A percentile compares a stretch with the other conserved stretches of the same genome.
phyloP scores from a whole-genome alignment of 2,329 filamentous ascomycete species.

The Domatiomyces globalis region DNA sequence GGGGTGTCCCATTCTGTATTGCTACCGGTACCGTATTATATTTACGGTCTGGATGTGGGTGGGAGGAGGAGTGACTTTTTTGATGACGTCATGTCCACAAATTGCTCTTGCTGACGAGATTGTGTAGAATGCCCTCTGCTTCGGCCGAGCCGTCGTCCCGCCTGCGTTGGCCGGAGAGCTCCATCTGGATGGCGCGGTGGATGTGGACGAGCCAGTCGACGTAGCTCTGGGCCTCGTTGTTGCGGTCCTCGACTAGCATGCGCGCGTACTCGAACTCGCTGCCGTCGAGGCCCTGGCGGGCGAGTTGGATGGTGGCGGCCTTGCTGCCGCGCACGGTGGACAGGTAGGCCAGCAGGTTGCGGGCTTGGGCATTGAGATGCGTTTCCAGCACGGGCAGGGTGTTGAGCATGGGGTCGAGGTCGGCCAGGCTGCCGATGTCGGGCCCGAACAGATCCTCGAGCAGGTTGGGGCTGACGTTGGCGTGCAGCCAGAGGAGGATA shows the following conservation, averaged over 20 bases:
- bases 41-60: no score
- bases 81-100: conserved; percentile 26
- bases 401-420: conserved; percentile 67
- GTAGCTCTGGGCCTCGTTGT: conserved; percentile 95
- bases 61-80: no score
- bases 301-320: conserved; percentile 75
- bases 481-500: conserved; percentile 82
- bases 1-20: no score
- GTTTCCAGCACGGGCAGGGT: conserved; percentile 74
- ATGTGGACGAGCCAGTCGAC: conserved; percentile 97
- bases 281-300: conserved; percentile 81
- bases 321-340: conserved; percentile 70
- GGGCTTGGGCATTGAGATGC: conserved; percentile 83
- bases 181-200: conserved; percentile 82
- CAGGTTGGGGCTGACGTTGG: conserved; percentile 82
- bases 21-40: no score
- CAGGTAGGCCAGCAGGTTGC: conserved; percentile 83
- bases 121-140: conserved; percentile 30
- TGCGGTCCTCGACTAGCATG: conserved; percentile 80
- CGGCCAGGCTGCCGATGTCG: conserved; percentile 54
- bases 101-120: conserved; percentile 31
- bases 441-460: conserved; percentile 80
- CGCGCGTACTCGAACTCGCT: conserved; percentile 94
- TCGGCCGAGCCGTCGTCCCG: conserved; percentile 27
- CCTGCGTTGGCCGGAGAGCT: conserved; percentile 44